Conservation (phyloP, 345 rosid genomes). For the Bruguiera parviflora region DNA sequence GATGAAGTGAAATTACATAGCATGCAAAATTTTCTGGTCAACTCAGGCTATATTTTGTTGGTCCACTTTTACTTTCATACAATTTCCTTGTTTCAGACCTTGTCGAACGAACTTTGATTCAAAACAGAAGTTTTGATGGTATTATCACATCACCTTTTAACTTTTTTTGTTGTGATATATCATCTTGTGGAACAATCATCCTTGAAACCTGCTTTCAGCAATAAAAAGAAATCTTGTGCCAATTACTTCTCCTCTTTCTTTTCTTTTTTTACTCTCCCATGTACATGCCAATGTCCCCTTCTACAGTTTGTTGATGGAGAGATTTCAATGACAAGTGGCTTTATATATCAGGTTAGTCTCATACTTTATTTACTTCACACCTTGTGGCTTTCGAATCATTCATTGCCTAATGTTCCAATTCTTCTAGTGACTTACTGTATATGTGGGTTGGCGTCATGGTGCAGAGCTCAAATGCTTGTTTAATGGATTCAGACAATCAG, state of each 20-base stretch:
- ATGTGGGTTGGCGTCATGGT: conserved; percentile 96
- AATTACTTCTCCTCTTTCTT: conserved; percentile 19
- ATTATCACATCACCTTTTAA: neutral
- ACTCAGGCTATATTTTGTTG: neutral
- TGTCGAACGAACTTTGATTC: neutral
- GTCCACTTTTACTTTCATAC: neutral
- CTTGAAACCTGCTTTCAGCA: neutral
- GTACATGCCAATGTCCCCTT: conserved; percentile 81
- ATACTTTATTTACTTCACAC: conserved; percentile 7
- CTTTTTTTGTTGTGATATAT: neutral
- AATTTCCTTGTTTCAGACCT: neutral
- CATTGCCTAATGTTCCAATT: neutral
- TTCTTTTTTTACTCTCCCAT: conserved; percentile 25
- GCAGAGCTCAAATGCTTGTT: conserved; percentile 68
- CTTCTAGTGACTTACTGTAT: conserved; percentile 32
- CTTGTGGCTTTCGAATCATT: neutral
- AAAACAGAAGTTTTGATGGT: neutral
- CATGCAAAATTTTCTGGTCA: conserved; percentile 1
- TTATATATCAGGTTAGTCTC: conserved; percentile 82
- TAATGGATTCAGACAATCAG: conserved; percentile 35
- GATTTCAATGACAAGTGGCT: conserved; percentile 82
- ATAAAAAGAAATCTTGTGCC: neutral
- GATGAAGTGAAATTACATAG: neutral
- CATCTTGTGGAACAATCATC: neutral
- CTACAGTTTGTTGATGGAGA: conserved; percentile 78